Conservation (phyloP, 2,329 filamentous ascomycete species). For the Thelonectria rubi region DNA sequence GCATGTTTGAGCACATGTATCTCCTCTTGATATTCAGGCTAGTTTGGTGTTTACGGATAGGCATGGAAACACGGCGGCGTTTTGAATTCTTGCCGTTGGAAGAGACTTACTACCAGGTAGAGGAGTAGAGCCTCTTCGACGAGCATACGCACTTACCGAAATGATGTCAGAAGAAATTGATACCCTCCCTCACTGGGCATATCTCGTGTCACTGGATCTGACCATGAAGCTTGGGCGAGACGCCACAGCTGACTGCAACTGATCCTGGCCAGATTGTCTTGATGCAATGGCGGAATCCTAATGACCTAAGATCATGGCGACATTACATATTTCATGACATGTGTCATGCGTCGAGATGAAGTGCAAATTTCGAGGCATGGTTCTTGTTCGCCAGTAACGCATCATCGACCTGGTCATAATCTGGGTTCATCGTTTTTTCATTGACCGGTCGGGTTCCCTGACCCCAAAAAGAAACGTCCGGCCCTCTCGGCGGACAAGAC, state of each 20-base stretch:
- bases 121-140: conserved; percentile 25
- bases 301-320: too few species aligned
- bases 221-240: too few species aligned
- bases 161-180: conserved; percentile 8
- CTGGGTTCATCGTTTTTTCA: conserved; percentile 25
- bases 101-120: conserved; percentile 28
- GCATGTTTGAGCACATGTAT: background rate
- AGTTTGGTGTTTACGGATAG: conserved; percentile 33
- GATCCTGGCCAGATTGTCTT: too few species aligned
- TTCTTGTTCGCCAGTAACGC: too few species aligned
- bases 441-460: conserved; percentile 34
- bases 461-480: conserved; percentile 19
- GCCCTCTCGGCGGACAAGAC: conserved; percentile 28
- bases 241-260: too few species aligned
- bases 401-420: too few species aligned
- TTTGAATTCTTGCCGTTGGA: conserved; percentile 38
- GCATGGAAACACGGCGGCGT: conserved; percentile 33
- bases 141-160: background rate
- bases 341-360: too few species aligned
- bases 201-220: background rate
- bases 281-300: too few species aligned
- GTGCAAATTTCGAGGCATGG: too few species aligned
- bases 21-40: conserved; percentile 13
- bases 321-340: too few species aligned
- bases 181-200: background rate